Base-by-base conservation (phyloP, 768 basidiomycete species). In the Mycena alexandri region DNA sequence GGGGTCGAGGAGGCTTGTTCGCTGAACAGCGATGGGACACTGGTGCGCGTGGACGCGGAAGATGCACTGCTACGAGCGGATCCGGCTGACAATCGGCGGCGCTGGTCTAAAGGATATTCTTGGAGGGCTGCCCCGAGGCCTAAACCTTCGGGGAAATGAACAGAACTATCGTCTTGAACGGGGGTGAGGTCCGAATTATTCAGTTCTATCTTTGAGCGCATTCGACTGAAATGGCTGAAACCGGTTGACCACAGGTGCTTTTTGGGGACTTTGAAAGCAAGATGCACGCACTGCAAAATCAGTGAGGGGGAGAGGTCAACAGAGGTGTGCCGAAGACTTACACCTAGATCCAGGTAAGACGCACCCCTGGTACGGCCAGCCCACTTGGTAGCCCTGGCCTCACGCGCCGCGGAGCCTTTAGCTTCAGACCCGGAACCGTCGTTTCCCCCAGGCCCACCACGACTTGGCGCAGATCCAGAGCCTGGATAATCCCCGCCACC, bases 161-260 rank as follows among this genome's bases (percentile, higher is more conserved):
- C 24, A 13, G 24, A 33, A 41, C 19, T 6, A 9, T 38, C 22
- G 16, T 57, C 38, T 24, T 64, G 55, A 13, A 14, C 55, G 10
- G 19, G 55, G 29, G 22, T 2, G 38, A 14, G 11, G 38, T 38
- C 38, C 14, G 10, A 14, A 38, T 29, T 29, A 29, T 29, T 29
- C 6, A 29, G 29, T 29, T 29, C 29, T 3, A 29, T 16, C 11
- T 25, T 29, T 16, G 14, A 11, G 13, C 11, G 22, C 12, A 65
- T 3, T 36, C 64, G 57, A 21, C 12, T 24, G 14, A 65, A 65
- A 53, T 65, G 57, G 33, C 44, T 60, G 25, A 65, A 65, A 5
- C 64, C 64, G 9, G 17, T 60, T 13, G 64, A 65, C 64, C 64
- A 65, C 34, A 65, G 43, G 34, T 54, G 64, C 6, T 50, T 16